These are phyloP conservation scores for Boletellus emodensis DNA, from an alignment of 768 basidiomycete genomes.

Conservation along the genomic window DNA sequence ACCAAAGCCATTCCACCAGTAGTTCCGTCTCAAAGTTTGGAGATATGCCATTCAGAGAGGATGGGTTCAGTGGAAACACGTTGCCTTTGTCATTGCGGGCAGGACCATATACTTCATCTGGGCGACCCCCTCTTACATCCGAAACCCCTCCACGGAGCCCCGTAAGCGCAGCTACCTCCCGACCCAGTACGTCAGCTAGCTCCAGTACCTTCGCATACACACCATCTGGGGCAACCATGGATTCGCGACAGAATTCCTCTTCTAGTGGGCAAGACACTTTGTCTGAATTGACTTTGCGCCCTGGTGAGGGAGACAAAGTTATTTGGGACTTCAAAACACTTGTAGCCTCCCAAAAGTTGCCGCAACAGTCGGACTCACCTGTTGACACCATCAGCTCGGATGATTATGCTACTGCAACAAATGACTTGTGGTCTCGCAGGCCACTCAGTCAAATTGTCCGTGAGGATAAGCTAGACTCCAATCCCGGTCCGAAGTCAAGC, in stretches of 20 bases:
- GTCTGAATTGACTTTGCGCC: constrained; percentile 32
- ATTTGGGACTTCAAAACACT: constrained; percentile 28
- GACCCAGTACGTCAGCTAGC: constrained; percentile 34
- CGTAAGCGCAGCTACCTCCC: constrained; percentile 47
- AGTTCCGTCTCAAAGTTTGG: constrained; percentile 31
- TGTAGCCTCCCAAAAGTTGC: constrained; percentile 13
- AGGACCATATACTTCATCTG: constrained; percentile 22
- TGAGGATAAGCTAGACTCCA: constrained; percentile 15
- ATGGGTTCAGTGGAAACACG: constrained; percentile 21
- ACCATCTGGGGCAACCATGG: constrained; percentile 27
- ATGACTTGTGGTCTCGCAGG: constrained; percentile 30
- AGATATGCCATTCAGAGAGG: constrained; percentile 28
- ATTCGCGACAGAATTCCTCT: constrained; percentile 24
- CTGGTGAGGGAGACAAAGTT: constrained; percentile 29
- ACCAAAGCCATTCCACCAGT: constrained; percentile 26
- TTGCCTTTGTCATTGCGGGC: constrained; percentile 27
- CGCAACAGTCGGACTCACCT: constrained; percentile 14
- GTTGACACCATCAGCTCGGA: constrained; percentile 24
- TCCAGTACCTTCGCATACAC: constrained; percentile 23
- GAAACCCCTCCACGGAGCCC: constrained; percentile 65
- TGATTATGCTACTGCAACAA: constrained; percentile 29
- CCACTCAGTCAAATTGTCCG: constrained; percentile 28
- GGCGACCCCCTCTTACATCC: constrained; percentile 33
- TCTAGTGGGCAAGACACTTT: constrained; percentile 31
- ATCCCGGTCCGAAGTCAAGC: constrained; percentile 14